Percentiles rank a stretch among this genome's conserved stretches.
Conservation (phyloP, 2,329 filamentous ascomycete species). For the Onygena corvina region DNA sequence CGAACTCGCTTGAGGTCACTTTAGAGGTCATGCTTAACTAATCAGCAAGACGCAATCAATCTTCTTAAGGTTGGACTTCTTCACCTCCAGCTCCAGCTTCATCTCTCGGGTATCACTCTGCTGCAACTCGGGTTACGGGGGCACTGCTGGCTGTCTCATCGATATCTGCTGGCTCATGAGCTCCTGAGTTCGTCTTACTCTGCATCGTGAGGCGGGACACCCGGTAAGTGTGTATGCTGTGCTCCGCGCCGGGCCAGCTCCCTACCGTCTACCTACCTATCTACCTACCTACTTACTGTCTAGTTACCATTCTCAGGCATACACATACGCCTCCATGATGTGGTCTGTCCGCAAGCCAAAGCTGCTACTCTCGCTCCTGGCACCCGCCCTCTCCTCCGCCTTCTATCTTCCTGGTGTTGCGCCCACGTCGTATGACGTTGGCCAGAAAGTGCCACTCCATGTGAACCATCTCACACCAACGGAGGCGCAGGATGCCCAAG, state of each 20-base stretch:
- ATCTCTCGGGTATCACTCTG: too few relatives aligned
- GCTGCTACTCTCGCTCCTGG: constrained; percentile 23
- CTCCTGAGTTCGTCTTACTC: background rate
- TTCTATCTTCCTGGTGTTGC: constrained; percentile 97
- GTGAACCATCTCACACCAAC: constrained; percentile 90
- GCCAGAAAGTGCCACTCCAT: constrained; percentile 69
- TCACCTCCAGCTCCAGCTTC: too few relatives aligned
- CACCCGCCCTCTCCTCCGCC: constrained; percentile 41
- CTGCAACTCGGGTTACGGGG: too few relatives aligned
- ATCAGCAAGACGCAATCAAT: too few relatives aligned
- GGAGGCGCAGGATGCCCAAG: constrained; percentile 62
- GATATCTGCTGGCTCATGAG: background rate
- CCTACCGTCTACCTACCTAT: background rate
- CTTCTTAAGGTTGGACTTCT: too few relatives aligned
- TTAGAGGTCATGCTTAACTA: too few relatives aligned
- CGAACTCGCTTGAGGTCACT: too few relatives aligned
- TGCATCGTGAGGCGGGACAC: background rate
- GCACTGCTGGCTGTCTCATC: background rate
- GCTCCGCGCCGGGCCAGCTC: background rate
- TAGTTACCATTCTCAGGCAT: too few relatives aligned
- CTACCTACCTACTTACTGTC: background rate
- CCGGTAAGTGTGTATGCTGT: background rate
- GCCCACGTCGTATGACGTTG: constrained; percentile 75
- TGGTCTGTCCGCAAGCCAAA: constrained; percentile 23
- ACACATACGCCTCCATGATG: constrained; percentile 22